These are phyloP conservation scores for Colletotrichum spaethianum DNA, from an alignment of 2,329 filamentous ascomycete genomes.

Conservation along the genomic window DNA sequence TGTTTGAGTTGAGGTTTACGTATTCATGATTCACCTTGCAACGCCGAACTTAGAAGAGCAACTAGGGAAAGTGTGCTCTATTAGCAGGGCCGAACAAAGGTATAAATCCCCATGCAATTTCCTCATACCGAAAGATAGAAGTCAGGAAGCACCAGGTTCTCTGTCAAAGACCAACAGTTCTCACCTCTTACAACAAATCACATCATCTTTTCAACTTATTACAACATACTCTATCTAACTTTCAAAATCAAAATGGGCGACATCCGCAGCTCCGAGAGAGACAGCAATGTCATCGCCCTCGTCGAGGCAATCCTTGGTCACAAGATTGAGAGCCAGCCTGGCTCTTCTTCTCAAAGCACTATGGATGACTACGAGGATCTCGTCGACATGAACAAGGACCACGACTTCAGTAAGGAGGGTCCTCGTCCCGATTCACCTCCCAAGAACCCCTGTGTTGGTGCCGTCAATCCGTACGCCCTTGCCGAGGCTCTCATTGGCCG, in stretches of 20 bases:
- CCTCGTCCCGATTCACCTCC: constrained; percentile 54
- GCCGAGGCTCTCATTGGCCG: constrained; percentile 60
- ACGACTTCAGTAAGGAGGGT: constrained; percentile 43
- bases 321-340: constrained; percentile 47
- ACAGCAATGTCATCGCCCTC: constrained; percentile 46
- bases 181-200: constrained; percentile 4
- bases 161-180: not conserved
- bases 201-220: constrained; percentile 11
- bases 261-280: constrained; percentile 35
- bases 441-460: constrained; percentile 56
- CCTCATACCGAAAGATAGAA: rapidly evolving
- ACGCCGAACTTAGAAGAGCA: constrained; percentile 1
- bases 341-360: constrained; percentile 46
- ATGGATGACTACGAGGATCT: constrained; percentile 53
- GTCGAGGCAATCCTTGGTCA: constrained; percentile 56
- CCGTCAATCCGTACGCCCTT: constrained; percentile 61
- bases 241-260: constrained; percentile 41
- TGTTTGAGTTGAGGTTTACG: constrained; percentile 33
- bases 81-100: not conserved
- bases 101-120: constrained; percentile 23
- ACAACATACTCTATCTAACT: constrained; percentile 37
- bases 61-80: not conserved
- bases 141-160: not conserved
- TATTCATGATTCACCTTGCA: constrained; percentile 33
- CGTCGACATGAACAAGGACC: constrained; percentile 47